Evolutionary conservation across 768 basidiomycete species (phyloP).

Genomic region (Suillus alpinus): DNA sequence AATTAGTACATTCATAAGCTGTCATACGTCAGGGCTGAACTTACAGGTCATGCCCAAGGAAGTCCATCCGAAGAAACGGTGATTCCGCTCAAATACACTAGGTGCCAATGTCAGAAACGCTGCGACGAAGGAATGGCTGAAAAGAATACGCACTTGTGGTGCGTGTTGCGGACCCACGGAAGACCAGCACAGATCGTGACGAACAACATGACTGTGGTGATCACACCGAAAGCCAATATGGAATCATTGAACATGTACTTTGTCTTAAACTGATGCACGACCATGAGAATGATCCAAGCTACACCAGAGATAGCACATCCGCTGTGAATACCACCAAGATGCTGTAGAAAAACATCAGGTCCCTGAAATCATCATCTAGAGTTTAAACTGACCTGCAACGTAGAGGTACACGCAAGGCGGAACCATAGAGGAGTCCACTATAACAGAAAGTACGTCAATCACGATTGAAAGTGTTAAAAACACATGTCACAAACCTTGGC

Average conservation of each 20-base stretch:
- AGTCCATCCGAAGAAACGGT: conserved; percentile 77
- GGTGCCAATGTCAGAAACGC: conserved; percentile 1
- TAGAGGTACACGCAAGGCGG: conserved; percentile 70
- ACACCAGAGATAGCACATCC: conserved; percentile 72
- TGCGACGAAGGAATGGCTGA: neutral
- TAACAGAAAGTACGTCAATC: neutral
- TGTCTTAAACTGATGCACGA: conserved; percentile 53
- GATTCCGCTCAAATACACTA: conserved; percentile 78
- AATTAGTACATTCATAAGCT: neutral
- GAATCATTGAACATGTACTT: conserved; percentile 50
- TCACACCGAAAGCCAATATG: conserved; percentile 57
- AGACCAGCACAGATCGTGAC: conserved; percentile 64
- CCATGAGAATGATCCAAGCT: conserved; percentile 64
- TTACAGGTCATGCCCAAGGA: conserved; percentile 50
- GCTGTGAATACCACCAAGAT: conserved; percentile 78
- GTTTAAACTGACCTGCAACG: conserved; percentile 49
- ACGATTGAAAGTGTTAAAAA: neutral
- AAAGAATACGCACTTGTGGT: conserved; percentile 62
- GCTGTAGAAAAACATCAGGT: conserved; percentile 36
- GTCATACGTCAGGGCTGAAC: conserved; percentile 6
- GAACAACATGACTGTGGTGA: conserved; percentile 55
- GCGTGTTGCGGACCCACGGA: conserved; percentile 77
- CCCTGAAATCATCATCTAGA: neutral
- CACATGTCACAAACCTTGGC: conserved; percentile 49
- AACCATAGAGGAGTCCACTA: conserved; percentile 76